phyloP scores from a whole-genome alignment of 1,284 basidiomycete genomes.

The Peniophora sp. region DNA sequence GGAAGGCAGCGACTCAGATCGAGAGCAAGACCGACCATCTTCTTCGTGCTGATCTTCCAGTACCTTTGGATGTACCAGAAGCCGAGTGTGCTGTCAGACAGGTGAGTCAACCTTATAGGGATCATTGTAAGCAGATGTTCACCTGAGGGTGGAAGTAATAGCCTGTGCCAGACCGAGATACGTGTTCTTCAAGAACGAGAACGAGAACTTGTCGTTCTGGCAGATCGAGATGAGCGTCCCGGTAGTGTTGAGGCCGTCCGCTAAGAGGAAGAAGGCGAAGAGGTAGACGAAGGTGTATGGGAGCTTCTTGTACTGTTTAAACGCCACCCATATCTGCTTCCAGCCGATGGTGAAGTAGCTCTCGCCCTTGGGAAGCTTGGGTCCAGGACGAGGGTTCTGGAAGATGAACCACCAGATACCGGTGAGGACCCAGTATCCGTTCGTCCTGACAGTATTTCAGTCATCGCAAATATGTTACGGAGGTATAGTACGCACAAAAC shows the following conservation, averaged over 20 bases:
- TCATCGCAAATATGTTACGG: background rate
- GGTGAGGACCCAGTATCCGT: conserved; percentile 64
- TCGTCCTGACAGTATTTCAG: conserved; percentile 37
- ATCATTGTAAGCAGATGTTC: conserved; percentile 14
- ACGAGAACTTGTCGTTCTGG: conserved; percentile 70
- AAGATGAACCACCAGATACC: conserved; percentile 83
- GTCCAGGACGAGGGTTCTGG: conserved; percentile 69
- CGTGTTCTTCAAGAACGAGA: conserved; percentile 70
- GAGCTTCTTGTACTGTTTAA: conserved; percentile 62
- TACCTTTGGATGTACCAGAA: conserved; percentile 79
- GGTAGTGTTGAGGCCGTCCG: conserved; percentile 74
- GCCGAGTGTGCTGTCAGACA: conserved; percentile 42
- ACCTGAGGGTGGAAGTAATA: conserved; percentile 53
- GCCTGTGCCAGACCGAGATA: conserved; percentile 72
- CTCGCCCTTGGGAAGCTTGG: conserved; percentile 63
- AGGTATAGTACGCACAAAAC: conserved; percentile 38
- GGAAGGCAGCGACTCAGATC: no score
- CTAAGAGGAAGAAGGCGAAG: conserved; percentile 68
- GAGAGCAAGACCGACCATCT: conserved; percentile 42
- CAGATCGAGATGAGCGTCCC: conserved; percentile 68
- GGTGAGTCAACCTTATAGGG: background rate
- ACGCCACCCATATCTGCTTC: conserved; percentile 75
- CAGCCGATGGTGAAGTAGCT: conserved; percentile 70
- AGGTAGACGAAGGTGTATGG: conserved; percentile 75
- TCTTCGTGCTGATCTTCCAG: conserved; percentile 71